Evolutionary conservation across 2,329 filamentous ascomycete species (phyloP).

Genomic region (Myriosclerotinia scirpicola): DNA sequence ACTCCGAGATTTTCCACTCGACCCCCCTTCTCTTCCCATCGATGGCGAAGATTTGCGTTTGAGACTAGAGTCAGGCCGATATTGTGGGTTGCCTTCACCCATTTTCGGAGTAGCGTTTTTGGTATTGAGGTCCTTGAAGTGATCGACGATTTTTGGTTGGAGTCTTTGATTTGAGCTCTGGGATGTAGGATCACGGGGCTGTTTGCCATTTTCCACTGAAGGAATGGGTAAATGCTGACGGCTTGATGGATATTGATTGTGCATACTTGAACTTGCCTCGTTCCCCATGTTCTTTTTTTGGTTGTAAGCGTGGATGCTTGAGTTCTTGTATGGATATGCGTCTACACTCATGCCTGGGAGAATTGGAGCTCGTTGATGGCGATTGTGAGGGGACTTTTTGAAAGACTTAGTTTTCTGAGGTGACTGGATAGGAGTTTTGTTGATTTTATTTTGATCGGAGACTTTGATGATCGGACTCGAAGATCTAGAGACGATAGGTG

Average conservation of each 20-base stretch:
- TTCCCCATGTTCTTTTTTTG: neutral
- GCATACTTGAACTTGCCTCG: too few relatives aligned
- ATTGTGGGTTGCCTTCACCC: neutral
- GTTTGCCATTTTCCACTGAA: neutral
- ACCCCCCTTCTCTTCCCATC: neutral
- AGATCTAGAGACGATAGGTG: neutral
- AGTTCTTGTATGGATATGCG: conserved; percentile 6
- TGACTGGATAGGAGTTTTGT: neutral
- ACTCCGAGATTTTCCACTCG: conserved; percentile 4
- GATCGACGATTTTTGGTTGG: conserved; percentile 6
- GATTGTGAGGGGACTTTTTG: conserved; percentile 17
- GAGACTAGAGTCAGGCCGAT: neutral
- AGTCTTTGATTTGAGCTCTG: neutral
- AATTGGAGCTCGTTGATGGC: conserved; percentile 16
- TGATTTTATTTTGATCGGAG: neutral
- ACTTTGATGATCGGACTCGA: neutral
- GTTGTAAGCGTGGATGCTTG: neutral
- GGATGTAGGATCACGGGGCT: neutral
- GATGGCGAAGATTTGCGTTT: conserved; percentile 14
- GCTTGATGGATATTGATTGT: neutral
- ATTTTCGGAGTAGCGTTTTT: neutral
- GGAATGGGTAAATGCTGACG: neutral
- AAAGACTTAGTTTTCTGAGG: conserved; percentile 2
- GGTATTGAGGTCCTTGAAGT: neutral
- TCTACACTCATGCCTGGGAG: conserved; percentile 20